Base-by-base conservation (phyloP, 305 asterid species). In the Rubia balearica region DNA sequence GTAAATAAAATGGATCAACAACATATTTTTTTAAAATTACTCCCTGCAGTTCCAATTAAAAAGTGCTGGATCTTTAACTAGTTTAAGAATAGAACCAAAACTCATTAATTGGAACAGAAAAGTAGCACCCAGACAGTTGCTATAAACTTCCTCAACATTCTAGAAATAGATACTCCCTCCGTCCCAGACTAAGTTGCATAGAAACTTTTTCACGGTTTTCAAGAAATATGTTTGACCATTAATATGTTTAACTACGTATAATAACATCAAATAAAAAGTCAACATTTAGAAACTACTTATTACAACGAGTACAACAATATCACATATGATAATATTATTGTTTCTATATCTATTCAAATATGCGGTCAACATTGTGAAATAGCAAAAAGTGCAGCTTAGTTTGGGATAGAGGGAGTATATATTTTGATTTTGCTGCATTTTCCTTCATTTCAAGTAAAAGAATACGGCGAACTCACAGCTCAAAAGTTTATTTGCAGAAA, bases 401-500 rank as follows among this genome's bases (percentile, higher is more conserved):
- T 2, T 27, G 30, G 30, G 30, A 27, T 27, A 27, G 30, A 27
- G 30, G 2, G 30, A 27, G 30, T 27, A 30, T 36, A 68, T 17
- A 68, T 68, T 3, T 30, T 33, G 46, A 49, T 19, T 8, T 46
- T 16, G 27, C 24, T 22, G 5, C 14, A 46, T 67, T 67, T 5
- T 48, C 61, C 17, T 49, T 64, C 46, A 36, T 42, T 24, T 24
- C 66, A 55, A 41, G 57, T 33, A 45, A 27, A 43, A 5, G 53
- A 33, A 22, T 51, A 73, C 68, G 41, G 57, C 66, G 61, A 77
- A 83, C 97, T 80, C 86, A 91, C 99, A 94, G 77, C 84, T 89
- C 76, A 94, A 85, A 81, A 91, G 96, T 80, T 82, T 88, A 71
- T 86, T 84, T 61, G 98, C 96, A 82, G 88, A 89, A 68, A 91